Conservation (phyloP, 2,329 filamentous ascomycete genomes). For the Pyrenochaeta sp. region DNA sequence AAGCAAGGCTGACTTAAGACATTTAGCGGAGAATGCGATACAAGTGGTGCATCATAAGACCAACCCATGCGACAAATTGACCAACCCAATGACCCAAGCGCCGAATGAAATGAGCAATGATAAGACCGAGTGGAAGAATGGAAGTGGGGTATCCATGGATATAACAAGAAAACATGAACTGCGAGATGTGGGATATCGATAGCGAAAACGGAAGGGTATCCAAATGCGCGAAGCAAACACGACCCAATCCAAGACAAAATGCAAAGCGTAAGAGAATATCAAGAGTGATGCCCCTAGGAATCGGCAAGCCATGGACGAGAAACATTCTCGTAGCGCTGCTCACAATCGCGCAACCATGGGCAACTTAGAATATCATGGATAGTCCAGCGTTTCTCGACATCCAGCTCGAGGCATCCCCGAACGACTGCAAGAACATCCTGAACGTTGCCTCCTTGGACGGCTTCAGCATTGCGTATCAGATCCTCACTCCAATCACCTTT, state of each 20-base stretch:
- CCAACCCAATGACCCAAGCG: conserved; percentile 2
- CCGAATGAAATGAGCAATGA: conserved; percentile 4
- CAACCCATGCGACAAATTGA: neutral
- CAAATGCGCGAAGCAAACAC: conserved; percentile 17
- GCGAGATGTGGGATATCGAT: neutral
- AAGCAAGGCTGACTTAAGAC: neutral
- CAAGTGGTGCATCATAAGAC: conserved; percentile 1
- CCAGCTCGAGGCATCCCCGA: conserved; percentile 66
- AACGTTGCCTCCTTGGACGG: conserved; percentile 44
- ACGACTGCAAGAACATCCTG: conserved; percentile 65
- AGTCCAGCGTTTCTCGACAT: conserved; percentile 64
- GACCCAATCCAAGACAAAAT: conserved; percentile 10
- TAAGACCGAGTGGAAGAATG: conserved; percentile 9
- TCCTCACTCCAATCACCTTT: conserved; percentile 66
- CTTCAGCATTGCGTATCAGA: conserved; percentile 56
- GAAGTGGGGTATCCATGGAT: conserved; percentile 32
- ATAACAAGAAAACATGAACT: neutral
- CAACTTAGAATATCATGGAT: conserved; percentile 65
- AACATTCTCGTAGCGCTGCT: conserved; percentile 37
- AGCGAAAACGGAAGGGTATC: conserved; percentile 30
- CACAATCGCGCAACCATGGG: conserved; percentile 60
- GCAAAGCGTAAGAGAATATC: conserved; percentile 6
- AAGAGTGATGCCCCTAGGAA: conserved; percentile 14
- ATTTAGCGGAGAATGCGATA: neutral
- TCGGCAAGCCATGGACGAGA: conserved; percentile 39